Base-by-base conservation (phyloP, 1,284 basidiomycete species). In the Naganishia albida region DNA sequence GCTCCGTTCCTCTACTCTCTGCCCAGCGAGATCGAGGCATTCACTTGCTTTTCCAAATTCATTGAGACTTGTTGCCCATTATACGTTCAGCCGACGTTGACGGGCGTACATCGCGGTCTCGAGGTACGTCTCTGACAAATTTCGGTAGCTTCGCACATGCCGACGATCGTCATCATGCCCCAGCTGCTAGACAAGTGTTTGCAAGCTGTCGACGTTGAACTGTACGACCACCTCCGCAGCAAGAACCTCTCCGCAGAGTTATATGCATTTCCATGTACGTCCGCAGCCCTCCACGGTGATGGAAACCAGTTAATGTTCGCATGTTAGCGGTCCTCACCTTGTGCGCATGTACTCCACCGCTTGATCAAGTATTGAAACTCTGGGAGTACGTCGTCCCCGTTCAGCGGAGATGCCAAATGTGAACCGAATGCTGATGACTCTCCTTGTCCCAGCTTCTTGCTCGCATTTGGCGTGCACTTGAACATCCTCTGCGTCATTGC, bases 161-260 rank as follows among this genome's bases (percentile, higher is more conserved):
- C 16, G 49, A 54, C 18, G 10, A 20, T 57, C 34, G 39, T n/a
- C 63, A 20, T 57, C 34, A 38, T n/a, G 63, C 23, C 34, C 34
- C 72, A 97, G 93, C 85, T 98, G 13, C 83, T 98, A 7, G 95
- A 98, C 75, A 84, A 87, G 68, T 98, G 93, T 74, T 81, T 99
- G 25, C 87, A 91, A 74, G 88, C 92, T 51, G 88, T 96, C 13
- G 95, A 99, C 75, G 85, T 87, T 0, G 89, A 93, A 49, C 83
- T 99, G 18, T 95, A 85, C 74, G 82, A 83, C 15, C 84, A 93
- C 77, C 81, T 99, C 44, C 85, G 89, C 39, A 88, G 87, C 43
- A 95, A 94, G 76, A 94, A 94, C 69, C 85, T 99, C n/a, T 89
- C 88, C n/a, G 95, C 95, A 6, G 93, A 98, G 75, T 86, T 99